phyloP scores from a whole-genome alignment of 2,329 filamentous ascomycete genomes.

The Pseudogymnoascus sp. region DNA sequence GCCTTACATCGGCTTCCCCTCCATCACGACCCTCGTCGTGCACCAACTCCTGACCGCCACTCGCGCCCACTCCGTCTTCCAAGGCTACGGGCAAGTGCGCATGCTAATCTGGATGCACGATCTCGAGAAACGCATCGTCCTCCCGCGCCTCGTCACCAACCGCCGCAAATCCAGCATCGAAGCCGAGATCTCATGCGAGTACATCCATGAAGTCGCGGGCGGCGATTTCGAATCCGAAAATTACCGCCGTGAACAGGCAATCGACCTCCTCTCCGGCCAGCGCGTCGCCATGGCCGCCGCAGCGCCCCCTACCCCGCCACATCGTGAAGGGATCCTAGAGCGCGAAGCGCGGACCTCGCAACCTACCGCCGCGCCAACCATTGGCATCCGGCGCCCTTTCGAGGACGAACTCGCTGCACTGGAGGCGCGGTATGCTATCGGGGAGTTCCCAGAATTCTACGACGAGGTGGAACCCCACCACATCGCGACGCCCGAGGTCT shows the following conservation, averaged over 20 bases:
- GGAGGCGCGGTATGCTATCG: conserved; percentile 8
- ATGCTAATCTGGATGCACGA: conserved; percentile 66
- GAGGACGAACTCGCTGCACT: conserved; percentile 12
- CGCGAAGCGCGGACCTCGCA: conserved; percentile 15
- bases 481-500: not conserved
- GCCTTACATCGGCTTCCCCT: conserved; percentile 43
- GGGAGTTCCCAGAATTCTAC: not conserved
- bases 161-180: conserved; percentile 51
- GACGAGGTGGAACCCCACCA: not conserved
- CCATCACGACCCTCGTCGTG: conserved; percentile 48
- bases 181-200: conserved; percentile 51
- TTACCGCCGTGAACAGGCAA: conserved; percentile 35
- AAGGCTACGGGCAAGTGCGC: conserved; percentile 69
- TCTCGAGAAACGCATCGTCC: conserved; percentile 46
- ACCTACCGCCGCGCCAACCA: not conserved
- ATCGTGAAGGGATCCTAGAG: conserved; percentile 34
- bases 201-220: conserved; percentile 48
- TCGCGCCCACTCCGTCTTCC: conserved; percentile 51
- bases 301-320: conserved; percentile 36
- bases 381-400: not conserved
- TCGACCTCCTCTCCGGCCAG: conserved; percentile 40
- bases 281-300: conserved; percentile 37
- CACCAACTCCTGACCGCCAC: conserved; percentile 55
- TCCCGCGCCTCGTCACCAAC: conserved; percentile 51
- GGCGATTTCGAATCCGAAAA: conserved; percentile 21